Evolutionary conservation across 1,284 basidiomycete species (phyloP).

Genomic region (Pyrrhoderma noxium): DNA sequence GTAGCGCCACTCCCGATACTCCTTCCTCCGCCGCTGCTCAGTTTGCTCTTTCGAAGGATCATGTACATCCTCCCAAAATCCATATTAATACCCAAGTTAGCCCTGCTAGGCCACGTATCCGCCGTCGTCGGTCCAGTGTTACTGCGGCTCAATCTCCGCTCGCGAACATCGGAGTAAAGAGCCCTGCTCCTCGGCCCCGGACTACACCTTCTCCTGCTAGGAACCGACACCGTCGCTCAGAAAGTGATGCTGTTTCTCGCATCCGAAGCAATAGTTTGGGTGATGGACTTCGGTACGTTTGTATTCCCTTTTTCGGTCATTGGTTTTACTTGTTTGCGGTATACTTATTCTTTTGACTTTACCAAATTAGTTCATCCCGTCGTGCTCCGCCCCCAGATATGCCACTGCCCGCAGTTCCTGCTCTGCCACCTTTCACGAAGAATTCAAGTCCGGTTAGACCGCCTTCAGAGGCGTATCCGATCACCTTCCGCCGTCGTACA

Average conservation of each 20-base stretch:
- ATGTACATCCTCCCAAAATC: slow-evolving; percentile 10
- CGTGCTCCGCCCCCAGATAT: slow-evolving; percentile 28
- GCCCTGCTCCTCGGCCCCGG: slow-evolving; percentile 34
- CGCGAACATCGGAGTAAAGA: slow-evolving; percentile 44
- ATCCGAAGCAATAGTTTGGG: slow-evolving; percentile 44
- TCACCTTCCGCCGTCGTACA: neutral
- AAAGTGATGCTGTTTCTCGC: slow-evolving; percentile 37
- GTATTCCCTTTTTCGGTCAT: neutral
- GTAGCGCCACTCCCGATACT: slow-evolving; percentile 2
- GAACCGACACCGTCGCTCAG: slow-evolving; percentile 6
- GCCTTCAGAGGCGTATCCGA: slow-evolving; percentile 14
- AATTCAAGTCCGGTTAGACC: slow-evolving; percentile 20
- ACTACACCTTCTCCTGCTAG: slow-evolving; percentile 34
- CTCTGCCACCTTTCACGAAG: slow-evolving; percentile 19
- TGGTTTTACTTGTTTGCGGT: neutral
- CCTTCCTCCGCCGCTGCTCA: slow-evolving; percentile 3
- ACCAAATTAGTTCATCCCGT: slow-evolving; percentile 23
- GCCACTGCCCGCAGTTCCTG: slow-evolving; percentile 28
- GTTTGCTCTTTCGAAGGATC: neutral
- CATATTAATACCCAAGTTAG: slow-evolving; percentile 15
- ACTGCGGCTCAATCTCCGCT: slow-evolving; percentile 32
- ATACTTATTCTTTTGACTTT: slow-evolving; percentile 7
- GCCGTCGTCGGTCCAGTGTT: slow-evolving; percentile 49
- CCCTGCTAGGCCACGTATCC: slow-evolving; percentile 28
- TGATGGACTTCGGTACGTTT: slow-evolving; percentile 30